Evolutionary conservation across 306 rosid species (phyloP).

Genomic region (Vicia villosa): DNA sequence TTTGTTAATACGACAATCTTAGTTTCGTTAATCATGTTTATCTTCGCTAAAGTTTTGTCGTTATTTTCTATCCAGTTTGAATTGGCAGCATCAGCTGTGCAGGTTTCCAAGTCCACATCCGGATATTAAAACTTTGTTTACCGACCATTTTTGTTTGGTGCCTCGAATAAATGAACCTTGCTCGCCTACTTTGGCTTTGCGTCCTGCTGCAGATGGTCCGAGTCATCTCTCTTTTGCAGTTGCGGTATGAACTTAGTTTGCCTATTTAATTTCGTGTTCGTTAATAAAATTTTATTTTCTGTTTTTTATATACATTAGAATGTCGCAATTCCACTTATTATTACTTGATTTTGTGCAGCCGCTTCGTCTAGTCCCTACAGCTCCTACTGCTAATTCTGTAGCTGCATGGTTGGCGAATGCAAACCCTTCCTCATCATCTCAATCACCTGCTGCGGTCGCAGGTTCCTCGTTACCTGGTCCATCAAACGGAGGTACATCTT

Average conservation of each 20-base stretch:
- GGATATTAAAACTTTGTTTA: conserved; percentile 64
- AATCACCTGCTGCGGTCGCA: conserved; percentile 28
- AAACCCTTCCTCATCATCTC: conserved; percentile 46
- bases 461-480: conserved; percentile 48
- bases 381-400: conserved; percentile 44
- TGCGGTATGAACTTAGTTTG: conserved; percentile 28
- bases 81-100: conserved; percentile 89
- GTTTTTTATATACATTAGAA: background rate
- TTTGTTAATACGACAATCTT: background rate
- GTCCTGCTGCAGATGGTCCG: conserved; percentile 52
- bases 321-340: background rate
- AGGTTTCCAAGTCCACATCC: conserved; percentile 58
- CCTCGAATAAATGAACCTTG: background rate
- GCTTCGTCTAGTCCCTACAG: conserved; percentile 41
- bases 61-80: conserved; percentile 55
- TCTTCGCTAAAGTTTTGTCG: conserved; percentile 1
- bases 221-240: conserved; percentile 42
- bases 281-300: background rate
- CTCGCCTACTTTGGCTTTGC: conserved; percentile 37
- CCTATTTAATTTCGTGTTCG: conserved; percentile 40
- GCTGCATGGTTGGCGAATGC: conserved; percentile 52
- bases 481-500: conserved; percentile 52
- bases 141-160: conserved; percentile 67
- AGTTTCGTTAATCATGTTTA: background rate
- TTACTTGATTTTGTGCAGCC: conserved; percentile 40